Evolutionary conservation across 768 basidiomycete genomes (phyloP).

Genomic region (Xerocomellus amylosporus): DNA sequence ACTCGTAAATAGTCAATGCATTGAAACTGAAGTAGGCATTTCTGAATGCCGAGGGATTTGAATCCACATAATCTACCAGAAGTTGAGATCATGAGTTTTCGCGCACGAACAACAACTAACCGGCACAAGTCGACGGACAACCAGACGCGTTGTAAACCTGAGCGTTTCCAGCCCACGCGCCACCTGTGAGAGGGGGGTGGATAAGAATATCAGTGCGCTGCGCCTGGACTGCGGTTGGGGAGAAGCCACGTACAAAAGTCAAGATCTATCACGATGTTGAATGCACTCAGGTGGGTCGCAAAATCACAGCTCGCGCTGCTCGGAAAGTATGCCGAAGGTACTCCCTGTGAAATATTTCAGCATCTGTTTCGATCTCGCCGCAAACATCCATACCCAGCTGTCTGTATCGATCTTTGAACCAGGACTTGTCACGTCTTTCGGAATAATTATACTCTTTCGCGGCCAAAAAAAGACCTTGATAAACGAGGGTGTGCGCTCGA

Average conservation of each 20-base stretch:
- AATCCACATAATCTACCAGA: constrained; percentile 32
- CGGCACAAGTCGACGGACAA: constrained; percentile 28
- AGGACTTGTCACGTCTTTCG: constrained; percentile 31
- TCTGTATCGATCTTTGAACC: constrained; percentile 16
- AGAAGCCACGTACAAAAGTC: constrained; percentile 24
- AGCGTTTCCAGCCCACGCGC: constrained; percentile 27
- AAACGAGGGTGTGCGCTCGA: constrained; percentile 31
- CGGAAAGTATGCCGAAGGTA: constrained; percentile 61
- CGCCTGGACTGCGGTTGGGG: not conserved
- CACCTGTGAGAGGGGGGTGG: constrained; percentile 10
- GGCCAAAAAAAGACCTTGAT: constrained; percentile 43
- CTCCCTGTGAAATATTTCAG: constrained; percentile 40
- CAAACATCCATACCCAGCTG: constrained; percentile 22
- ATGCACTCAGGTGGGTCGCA: constrained; percentile 46
- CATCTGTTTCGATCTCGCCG: not conserved
- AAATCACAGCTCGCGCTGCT: constrained; percentile 54
- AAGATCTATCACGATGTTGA: constrained; percentile 65
- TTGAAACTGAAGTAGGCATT: constrained; percentile 44
- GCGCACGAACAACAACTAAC: constrained; percentile 13
- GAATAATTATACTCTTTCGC: constrained; percentile 28
- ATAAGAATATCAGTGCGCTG: not conserved
- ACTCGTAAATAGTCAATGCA: constrained; percentile 36
- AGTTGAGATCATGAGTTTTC: not conserved
- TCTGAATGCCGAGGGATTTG: constrained; percentile 38
- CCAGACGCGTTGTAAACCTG: constrained; percentile 17